phyloP scores from a whole-genome alignment of 2,329 filamentous ascomycete species.

The Claviceps lovelessii region DNA sequence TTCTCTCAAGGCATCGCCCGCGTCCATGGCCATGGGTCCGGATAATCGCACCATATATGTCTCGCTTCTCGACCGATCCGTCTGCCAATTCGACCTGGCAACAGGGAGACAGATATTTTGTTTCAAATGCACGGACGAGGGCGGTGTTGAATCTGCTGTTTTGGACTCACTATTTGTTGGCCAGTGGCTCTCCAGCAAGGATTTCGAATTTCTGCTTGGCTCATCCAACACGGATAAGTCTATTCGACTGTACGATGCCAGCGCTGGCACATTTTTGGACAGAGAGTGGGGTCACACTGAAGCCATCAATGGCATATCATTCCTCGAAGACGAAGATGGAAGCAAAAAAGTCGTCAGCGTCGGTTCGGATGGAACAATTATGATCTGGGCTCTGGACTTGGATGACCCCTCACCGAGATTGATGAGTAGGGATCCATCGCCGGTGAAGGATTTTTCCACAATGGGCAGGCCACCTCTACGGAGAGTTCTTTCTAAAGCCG shows the following conservation, averaged over 20 bases:
- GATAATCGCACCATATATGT: conserved; percentile 46
- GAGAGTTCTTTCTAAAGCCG: conserved; percentile 73
- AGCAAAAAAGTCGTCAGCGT: conserved; percentile 54
- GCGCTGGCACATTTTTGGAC: conserved; percentile 62
- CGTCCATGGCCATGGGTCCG: conserved; percentile 62
- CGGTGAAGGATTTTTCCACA: conserved; percentile 39
- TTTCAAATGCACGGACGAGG: conserved; percentile 74
- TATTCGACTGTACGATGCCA: conserved; percentile 72
- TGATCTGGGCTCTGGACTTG: conserved; percentile 56
- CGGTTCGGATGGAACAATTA: conserved; percentile 67
- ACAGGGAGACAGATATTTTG: conserved; percentile 55
- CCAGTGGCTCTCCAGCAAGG: conserved; percentile 38
- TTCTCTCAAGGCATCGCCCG: conserved; percentile 70
- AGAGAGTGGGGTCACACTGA: conserved; percentile 94
- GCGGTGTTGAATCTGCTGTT: conserved; percentile 67
- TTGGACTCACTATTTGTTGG: conserved; percentile 61
- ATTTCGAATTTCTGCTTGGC: conserved; percentile 59
- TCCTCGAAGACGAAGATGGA: conserved; percentile 47
- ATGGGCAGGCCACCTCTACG: conserved; percentile 60
- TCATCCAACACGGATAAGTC: conserved; percentile 93
- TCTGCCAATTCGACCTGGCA: conserved; percentile 47
- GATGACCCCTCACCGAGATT: conserved; percentile 28
- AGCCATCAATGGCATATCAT: conserved; percentile 70
- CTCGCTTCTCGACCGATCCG: conserved; percentile 44
- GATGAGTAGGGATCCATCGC: conserved; percentile 38